These are phyloP conservation scores for Crithidia sp. DNA, from an alignment of 208 protist species.

Conservation along the genomic window DNA sequence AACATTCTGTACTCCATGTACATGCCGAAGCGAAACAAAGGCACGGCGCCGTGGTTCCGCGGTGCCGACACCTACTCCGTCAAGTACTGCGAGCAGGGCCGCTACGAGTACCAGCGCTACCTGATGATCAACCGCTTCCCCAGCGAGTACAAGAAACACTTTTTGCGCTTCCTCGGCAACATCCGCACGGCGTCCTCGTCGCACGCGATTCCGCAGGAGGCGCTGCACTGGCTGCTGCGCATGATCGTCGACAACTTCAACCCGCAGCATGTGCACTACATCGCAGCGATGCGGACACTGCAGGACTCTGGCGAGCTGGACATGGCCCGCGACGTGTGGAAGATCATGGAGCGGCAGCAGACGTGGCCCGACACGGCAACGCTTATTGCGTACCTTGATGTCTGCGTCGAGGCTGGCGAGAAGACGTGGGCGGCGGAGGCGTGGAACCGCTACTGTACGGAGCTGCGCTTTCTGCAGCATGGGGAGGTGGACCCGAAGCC, in stretches of 20 bases:
- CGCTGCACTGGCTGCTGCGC: conserved; percentile 92
- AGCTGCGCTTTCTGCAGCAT: conserved; percentile 75
- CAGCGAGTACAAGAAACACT: conserved; percentile 93
- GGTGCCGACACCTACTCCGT: conserved; percentile 92
- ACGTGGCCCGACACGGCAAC: conserved; percentile 91
- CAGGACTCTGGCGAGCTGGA: conserved; percentile 76
- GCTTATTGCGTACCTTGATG: conserved; percentile 86
- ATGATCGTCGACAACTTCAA: conserved; percentile 95
- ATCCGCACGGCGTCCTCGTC: conserved; percentile 48
- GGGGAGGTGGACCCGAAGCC: conserved; percentile 92
- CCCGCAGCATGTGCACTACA: conserved; percentile 93
- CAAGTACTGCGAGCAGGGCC: conserved; percentile 92
- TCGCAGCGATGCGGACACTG: conserved; percentile 86
- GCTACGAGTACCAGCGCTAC: conserved; percentile 93
- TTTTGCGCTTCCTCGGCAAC: conserved; percentile 79
- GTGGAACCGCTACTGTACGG: conserved; percentile 92
- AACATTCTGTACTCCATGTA: conserved; percentile 92
- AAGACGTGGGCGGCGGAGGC: conserved; percentile 87
- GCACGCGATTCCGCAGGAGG: conserved; percentile 78
- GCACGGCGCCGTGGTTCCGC: conserved; percentile 90
- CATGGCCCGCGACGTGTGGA: conserved; percentile 93
- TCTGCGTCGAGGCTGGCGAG: conserved; percentile 77
- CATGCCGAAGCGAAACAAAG: conserved; percentile 93
- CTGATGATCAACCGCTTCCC: conserved; percentile 93
- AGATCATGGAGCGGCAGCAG: conserved; percentile 93